These are phyloP conservation scores for Sechiopsis laciniata DNA, from an alignment of 306 rosid species.

Conservation along the genomic window DNA sequence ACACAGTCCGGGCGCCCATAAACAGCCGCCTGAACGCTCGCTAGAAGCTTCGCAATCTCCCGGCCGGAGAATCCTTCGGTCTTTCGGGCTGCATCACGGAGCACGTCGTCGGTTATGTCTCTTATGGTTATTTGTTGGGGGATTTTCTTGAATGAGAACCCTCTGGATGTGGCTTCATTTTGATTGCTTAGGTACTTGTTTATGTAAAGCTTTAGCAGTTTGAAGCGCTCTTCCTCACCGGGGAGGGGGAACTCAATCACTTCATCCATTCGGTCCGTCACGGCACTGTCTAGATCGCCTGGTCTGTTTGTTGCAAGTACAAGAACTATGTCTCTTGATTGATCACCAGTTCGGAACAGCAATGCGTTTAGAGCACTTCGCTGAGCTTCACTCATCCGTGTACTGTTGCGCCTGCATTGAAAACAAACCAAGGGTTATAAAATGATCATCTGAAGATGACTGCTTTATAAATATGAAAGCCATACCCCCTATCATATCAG, in stretches of 20 bases:
- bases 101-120: slow-evolving; percentile 63
- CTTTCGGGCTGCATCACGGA: slow-evolving; percentile 64
- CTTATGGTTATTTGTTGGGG: slow-evolving; percentile 49
- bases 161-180: slow-evolving; percentile 38
- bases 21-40: slow-evolving; percentile 96
- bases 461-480: not conserved
- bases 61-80: slow-evolving; percentile 98
- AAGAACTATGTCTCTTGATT: slow-evolving; percentile 89
- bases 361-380: slow-evolving; percentile 95
- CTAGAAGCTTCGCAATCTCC: slow-evolving; percentile 91
- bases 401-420: slow-evolving; percentile 84
- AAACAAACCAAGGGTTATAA: not conserved
- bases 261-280: slow-evolving; percentile 93
- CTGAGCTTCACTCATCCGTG: slow-evolving; percentile 95
- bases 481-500: not conserved
- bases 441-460: not conserved
- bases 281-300: slow-evolving; percentile 83
- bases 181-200: slow-evolving; percentile 56
- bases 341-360: slow-evolving; percentile 97
- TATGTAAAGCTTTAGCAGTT: slow-evolving; percentile 75
- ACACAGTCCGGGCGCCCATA: slow-evolving; percentile 80
- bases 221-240: slow-evolving; percentile 79
- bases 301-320: slow-evolving; percentile 99
- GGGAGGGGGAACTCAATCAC: slow-evolving; percentile 94
- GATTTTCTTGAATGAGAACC: slow-evolving; percentile 40